These are phyloP conservation scores for Entrophospora sp. DNA, from an alignment of 192 early-diverging fungal species.

Conservation along the genomic window DNA sequence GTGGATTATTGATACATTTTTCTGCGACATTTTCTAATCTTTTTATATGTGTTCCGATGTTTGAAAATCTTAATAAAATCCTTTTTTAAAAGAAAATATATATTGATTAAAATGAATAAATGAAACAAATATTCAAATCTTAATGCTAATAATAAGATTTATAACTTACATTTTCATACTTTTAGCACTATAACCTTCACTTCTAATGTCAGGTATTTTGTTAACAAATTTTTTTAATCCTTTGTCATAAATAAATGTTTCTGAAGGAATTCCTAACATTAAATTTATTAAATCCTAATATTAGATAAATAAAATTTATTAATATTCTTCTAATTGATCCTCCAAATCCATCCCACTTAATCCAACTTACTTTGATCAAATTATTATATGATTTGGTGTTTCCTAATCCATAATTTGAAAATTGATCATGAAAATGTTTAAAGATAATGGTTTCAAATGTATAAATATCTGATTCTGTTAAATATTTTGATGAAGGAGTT, in stretches of 20 bases:
- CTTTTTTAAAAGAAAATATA: background rate
- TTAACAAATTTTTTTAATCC: background rate
- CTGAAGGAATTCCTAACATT: slow-evolving; percentile 3
- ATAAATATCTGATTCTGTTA: background rate
- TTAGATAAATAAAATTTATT: background rate
- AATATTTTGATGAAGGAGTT: background rate
- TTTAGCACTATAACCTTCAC: slow-evolving; percentile 13
- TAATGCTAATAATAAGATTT: background rate
- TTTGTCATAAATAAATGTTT: slow-evolving; percentile 14
- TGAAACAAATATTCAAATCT: background rate
- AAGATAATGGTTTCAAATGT: slow-evolving; percentile 4
- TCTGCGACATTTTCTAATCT: slow-evolving; percentile 21
- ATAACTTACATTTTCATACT: slow-evolving; percentile 2
- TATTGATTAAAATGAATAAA: background rate
- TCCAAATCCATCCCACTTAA: too few relatives aligned
- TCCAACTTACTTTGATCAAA: background rate
- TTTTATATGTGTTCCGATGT: slow-evolving; percentile 21
- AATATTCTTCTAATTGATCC: slow-evolving; percentile 1
- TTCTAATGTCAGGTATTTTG: background rate
- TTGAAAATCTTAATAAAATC: background rate
- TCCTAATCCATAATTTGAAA: background rate
- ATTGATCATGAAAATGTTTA: slow-evolving; percentile 4
- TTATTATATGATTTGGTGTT: background rate
- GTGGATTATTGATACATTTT: slow-evolving; percentile 5
- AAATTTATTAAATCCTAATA: slow-evolving; percentile 1